Percentiles rank a stretch among this genome's conserved stretches.
Evolutionary conservation across 768 basidiomycete genomes (phyloP).

Genomic region (Sarcodon sp.): DNA sequence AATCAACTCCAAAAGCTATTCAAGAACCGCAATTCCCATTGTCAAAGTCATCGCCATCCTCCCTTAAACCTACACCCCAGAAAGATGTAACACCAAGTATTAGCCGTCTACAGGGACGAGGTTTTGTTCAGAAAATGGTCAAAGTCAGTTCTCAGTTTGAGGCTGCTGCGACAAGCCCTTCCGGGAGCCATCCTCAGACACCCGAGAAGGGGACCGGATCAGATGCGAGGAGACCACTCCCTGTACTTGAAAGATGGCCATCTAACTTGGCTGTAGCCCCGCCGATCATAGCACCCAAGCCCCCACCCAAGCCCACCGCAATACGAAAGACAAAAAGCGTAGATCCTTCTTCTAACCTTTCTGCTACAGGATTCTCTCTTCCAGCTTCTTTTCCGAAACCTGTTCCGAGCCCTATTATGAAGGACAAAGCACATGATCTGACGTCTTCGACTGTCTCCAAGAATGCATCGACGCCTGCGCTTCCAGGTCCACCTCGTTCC

Average conservation of each 20-base stretch:
- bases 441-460: neutral
- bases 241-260: conserved; percentile 68
- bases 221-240: conserved; percentile 16
- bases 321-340: conserved; percentile 27
- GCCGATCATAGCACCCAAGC: conserved; percentile 21
- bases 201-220: conserved; percentile 21
- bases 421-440: neutral
- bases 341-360: conserved; percentile 11
- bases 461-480: neutral
- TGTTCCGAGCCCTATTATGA: neutral
- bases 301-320: conserved; percentile 24
- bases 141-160: conserved; percentile 50
- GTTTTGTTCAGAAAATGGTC: conserved; percentile 78
- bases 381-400: neutral
- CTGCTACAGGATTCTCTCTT: neutral
- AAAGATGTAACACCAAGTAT: conserved; percentile 78
- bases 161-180: conserved; percentile 18
- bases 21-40: conserved; percentile 31
- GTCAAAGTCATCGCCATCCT: conserved; percentile 37
- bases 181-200: neutral
- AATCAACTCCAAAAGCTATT: conserved; percentile 31
- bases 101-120: conserved; percentile 71
- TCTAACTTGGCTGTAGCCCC: conserved; percentile 18
- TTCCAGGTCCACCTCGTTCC: neutral
- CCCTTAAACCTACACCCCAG: conserved; percentile 37